Base-by-base conservation (phyloP, 1,284 basidiomycete species). In the Papiliotrema laurentii region DNA sequence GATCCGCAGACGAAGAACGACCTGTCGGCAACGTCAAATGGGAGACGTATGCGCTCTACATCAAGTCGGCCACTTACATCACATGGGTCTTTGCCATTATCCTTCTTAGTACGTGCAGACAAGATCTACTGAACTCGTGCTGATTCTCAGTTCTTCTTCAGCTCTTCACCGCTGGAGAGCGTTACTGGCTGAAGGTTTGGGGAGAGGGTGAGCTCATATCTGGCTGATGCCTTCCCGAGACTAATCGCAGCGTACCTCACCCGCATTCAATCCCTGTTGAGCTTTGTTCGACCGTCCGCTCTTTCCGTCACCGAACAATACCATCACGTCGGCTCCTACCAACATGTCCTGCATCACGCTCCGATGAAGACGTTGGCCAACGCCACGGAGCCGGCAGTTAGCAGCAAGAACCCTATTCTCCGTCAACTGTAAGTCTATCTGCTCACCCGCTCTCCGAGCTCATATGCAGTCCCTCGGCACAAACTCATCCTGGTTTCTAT, bases 21-120 rank as follows among this genome's bases (percentile, higher is more conserved):
- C 83, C 85, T 36, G 77, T 79, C 1, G 87, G 87, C 2, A 80
- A 81, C 44, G 87, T 91, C 30, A 87, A 88, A 63, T 86, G 84
- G 84, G 66, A 71, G 2, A 83, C 89, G 38, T 91, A 91, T 67
- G 82, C 83, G 55, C 83, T 81, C 13, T 90, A 90, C 66, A 75
- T 91, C 50, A 77, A 66, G 11, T 72, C 77, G 0, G 74, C 75
- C 5, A 69, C 69, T 2, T 65, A 60, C 47, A 56, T 61, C 30
- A 68, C 68, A 4, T 74, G 72, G 72, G 43, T 51, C 11, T 54
- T 67, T 49, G 64, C 60, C 9, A 44, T 68, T n/a, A 24, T 67
- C 27, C 44, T 71, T 6, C 53, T 74, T 4, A 28, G 65, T 66
- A 26, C 54, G 63, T 52, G 10, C 18, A 16, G 25, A 10, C 16